These are phyloP conservation scores for Eleusine indica DNA, from an alignment of 176 grass and related monocot species.

Conservation along the genomic window DNA sequence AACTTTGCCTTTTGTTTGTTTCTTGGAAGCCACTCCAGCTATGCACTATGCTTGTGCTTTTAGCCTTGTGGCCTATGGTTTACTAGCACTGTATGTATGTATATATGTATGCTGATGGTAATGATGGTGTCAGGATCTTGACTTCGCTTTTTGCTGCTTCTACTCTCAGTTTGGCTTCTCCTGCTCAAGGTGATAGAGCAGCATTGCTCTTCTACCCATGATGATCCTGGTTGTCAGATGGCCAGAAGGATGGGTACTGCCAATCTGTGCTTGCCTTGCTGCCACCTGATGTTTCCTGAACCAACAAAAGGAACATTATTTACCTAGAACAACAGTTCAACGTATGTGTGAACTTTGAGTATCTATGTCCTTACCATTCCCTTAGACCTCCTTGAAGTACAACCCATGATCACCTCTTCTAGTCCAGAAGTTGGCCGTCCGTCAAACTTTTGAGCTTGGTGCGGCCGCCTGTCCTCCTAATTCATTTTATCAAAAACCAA, in stretches of 20 bases:
- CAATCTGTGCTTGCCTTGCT: constrained; percentile 53
- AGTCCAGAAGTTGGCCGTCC: constrained; percentile 57
- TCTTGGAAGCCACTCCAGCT: constrained; percentile 56
- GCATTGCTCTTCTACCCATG: constrained; percentile 51
- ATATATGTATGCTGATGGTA: constrained; percentile 52
- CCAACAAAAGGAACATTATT: not conserved
- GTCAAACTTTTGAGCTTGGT: constrained; percentile 58
- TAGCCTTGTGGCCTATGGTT: constrained; percentile 35
- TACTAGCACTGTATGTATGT: constrained; percentile 8
- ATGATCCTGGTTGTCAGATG: constrained; percentile 65
- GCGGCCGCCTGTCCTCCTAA: constrained; percentile 43
- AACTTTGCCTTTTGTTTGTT: constrained; percentile 63
- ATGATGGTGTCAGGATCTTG: constrained; percentile 51
- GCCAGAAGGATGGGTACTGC: constrained; percentile 78
- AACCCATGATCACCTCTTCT: constrained; percentile 81
- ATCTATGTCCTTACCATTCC: constrained; percentile 50
- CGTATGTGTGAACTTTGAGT: not conserved
- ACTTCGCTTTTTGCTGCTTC: constrained; percentile 35
- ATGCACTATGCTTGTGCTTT: constrained; percentile 17
- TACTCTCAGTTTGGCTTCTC: constrained; percentile 24
- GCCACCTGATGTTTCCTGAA: constrained; percentile 70
- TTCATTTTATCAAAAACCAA: constrained; percentile 11
- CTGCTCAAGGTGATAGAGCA: constrained; percentile 14
- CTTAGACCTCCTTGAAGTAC: constrained; percentile 60
- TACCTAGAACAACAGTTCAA: not conserved